A percentile compares a stretch with the other conserved stretches of the same genome.
Evolutionary conservation across 1,284 basidiomycete species (phyloP).

Genomic region (Coniophora puteana): DNA sequence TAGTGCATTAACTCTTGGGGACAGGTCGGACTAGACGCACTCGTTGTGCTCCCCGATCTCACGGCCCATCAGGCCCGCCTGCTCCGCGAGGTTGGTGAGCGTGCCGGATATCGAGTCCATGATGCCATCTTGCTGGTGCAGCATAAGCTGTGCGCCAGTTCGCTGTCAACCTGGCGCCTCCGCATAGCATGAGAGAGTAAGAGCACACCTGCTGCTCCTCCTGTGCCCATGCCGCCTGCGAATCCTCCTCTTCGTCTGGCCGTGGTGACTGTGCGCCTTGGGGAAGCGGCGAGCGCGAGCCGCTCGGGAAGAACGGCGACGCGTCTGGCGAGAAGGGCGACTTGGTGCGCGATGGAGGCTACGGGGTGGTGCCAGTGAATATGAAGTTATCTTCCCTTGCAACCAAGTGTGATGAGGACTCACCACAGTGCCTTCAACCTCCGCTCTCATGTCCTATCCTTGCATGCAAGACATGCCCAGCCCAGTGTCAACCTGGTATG

Average conservation of each 20-base stretch:
- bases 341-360: conserved; percentile 5
- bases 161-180: background rate
- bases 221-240: conserved; percentile 73
- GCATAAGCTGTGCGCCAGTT: conserved; percentile 58
- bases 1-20: background rate
- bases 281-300: conserved; percentile 13
- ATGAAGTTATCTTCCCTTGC: background rate
- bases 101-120: conserved; percentile 85
- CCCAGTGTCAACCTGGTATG: conserved; percentile 11
- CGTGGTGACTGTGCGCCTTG: conserved; percentile 8
- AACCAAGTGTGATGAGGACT: conserved; percentile 21
- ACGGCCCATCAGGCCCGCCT: conserved; percentile 87
- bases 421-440: conserved; percentile 26
- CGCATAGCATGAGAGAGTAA: background rate
- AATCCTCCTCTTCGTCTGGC: conserved; percentile 44
- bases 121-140: conserved; percentile 82
- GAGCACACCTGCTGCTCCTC: conserved; percentile 75
- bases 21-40: conserved; percentile 40
- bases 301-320: conserved; percentile 9
- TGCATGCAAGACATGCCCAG: too few species aligned
- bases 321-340: conserved; percentile 14
- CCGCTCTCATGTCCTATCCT: conserved; percentile 68
- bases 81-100: conserved; percentile 74
- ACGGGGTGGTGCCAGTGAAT: conserved; percentile 2
- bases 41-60: conserved; percentile 88